Base-by-base conservation (phyloP, 2,329 filamentous ascomycete genomes). In the Aspergillus sojae region DNA sequence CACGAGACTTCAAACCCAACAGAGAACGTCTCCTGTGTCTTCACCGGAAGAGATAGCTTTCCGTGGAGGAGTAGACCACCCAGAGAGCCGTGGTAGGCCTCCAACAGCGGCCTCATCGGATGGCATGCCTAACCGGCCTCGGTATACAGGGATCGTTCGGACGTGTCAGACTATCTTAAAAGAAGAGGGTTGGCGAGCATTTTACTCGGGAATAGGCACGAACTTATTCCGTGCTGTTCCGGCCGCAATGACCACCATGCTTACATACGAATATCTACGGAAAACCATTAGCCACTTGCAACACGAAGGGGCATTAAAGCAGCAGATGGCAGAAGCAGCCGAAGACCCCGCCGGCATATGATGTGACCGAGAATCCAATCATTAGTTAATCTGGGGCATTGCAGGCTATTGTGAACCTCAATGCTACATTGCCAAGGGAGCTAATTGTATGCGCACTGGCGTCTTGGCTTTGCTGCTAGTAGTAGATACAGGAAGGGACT, bases 181-280 rank as follows among this genome's bases (percentile, higher is more conserved):
- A 39, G 95, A 99, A 78, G 95, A 99, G 78, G 95, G 95, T 7
- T 97, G 94, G 94, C 86, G 91, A 66, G 94, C 94, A 4, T 98
- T 99, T 72, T 99, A 99, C 77, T 94, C 94, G 28, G 95, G 95
- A 41, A 93, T 99, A 84, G 95, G 95, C 43, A 97, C 94, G 56
- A 99, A 99, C 80, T 92, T 99, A 88, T 93, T 98, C 84, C 88
- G 95, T 62, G 95, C 95, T 9, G 90, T 99, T 14, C 95, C 95
- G 36, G 93, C 95, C 26, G 94, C 95, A 23, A 96, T 96, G 73
- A 97, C 96, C 30, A 99, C 95, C 3, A 96, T 99, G 90, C 84
- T 98, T 75, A 98, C 94, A 14, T 99, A 97, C 75, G 95, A 99
- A 80, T 95, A 90, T 68, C 76, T 90, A 63, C 84, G 84, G 68